These are phyloP conservation scores for Alternaria angustiovoidea DNA, from an alignment of 2,329 filamentous ascomycete species.

Conservation along the genomic window DNA sequence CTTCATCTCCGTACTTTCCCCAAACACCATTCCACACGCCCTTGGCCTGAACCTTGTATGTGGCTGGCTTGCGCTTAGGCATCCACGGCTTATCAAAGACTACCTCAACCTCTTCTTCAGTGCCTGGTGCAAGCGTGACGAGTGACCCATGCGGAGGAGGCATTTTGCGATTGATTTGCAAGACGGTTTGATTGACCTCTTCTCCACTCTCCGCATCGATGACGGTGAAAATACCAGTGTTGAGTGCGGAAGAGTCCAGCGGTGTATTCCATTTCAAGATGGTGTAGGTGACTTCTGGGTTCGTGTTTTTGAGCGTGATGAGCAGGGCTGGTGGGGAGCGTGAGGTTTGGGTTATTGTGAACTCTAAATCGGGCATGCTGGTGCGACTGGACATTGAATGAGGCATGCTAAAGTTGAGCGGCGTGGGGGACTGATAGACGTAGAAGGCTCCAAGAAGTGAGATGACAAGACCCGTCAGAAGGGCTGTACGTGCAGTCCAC, in stretches of 20 bases:
- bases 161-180: slow-evolving; percentile 50
- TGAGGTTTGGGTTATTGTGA: slow-evolving; percentile 41
- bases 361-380: slow-evolving; percentile 37
- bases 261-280: slow-evolving; percentile 54
- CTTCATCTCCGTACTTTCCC: slow-evolving; percentile 36
- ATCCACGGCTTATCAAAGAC: slow-evolving; percentile 51
- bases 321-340: slow-evolving; percentile 43
- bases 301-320: slow-evolving; percentile 50
- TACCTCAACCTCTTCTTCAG: slow-evolving; percentile 45
- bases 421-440: slow-evolving; percentile 32
- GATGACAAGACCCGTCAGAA: slow-evolving; percentile 36
- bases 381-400: slow-evolving; percentile 7
- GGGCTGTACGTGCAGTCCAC: slow-evolving; percentile 39
- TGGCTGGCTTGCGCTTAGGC: slow-evolving; percentile 44
- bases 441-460: slow-evolving; percentile 42
- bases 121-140: slow-evolving; percentile 46
- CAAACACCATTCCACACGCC: slow-evolving; percentile 49
- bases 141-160: slow-evolving; percentile 49
- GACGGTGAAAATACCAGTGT: slow-evolving; percentile 51
- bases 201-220: slow-evolving; percentile 36
- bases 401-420: slow-evolving; percentile 36
- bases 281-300: slow-evolving; percentile 44
- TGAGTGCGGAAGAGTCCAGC: slow-evolving; percentile 49
- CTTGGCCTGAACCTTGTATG: slow-evolving; percentile 47
- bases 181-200: slow-evolving; percentile 37